These are phyloP conservation scores for Tilletiaria anomala DNA, from an alignment of 1,284 basidiomycete species.

Conservation along the genomic window DNA sequence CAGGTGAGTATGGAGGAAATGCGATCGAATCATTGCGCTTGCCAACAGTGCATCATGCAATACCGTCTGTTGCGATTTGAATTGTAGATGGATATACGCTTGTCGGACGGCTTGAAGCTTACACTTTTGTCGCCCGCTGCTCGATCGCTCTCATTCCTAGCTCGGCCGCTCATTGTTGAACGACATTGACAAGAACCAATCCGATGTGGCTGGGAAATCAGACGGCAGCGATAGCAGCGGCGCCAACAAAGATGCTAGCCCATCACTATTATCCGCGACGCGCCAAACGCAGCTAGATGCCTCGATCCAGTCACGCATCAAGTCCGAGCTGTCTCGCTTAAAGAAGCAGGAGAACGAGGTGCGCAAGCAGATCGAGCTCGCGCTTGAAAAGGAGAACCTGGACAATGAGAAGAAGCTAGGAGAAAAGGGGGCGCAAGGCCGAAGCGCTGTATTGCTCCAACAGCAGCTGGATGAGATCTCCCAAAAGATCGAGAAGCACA, in stretches of 20 bases:
- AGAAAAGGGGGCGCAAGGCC: slow-evolving; percentile 16
- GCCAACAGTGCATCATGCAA: no score
- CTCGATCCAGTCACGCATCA: slow-evolving; percentile 28
- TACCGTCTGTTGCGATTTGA: no score
- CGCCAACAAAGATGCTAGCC: not conserved
- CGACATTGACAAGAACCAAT: slow-evolving; percentile 13
- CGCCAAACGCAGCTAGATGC: slow-evolving; percentile 27
- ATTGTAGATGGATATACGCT: no score
- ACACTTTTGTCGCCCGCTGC: no score
- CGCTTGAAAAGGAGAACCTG: slow-evolving; percentile 33
- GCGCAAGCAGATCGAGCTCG: slow-evolving; percentile 26
- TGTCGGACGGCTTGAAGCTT: no score
- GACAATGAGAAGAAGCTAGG: slow-evolving; percentile 18
- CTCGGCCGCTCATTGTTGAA: slow-evolving; percentile 20
- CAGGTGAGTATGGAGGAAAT: no score
- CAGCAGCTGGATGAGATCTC: slow-evolving; percentile 30
- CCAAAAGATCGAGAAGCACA: slow-evolving; percentile 46
- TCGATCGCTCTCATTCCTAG: slow-evolving; percentile 7
- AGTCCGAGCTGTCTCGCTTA: slow-evolving; percentile 24
- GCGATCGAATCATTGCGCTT: no score
- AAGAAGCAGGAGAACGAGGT: slow-evolving; percentile 30
- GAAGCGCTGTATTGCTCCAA: slow-evolving; percentile 23
- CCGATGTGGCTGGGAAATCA: not conserved
- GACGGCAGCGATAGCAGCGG: not conserved
- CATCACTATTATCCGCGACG: slow-evolving; percentile 1